Base-by-base conservation (phyloP, 2,329 filamentous ascomycete genomes). In the Sordariomycetes sp. region DNA sequence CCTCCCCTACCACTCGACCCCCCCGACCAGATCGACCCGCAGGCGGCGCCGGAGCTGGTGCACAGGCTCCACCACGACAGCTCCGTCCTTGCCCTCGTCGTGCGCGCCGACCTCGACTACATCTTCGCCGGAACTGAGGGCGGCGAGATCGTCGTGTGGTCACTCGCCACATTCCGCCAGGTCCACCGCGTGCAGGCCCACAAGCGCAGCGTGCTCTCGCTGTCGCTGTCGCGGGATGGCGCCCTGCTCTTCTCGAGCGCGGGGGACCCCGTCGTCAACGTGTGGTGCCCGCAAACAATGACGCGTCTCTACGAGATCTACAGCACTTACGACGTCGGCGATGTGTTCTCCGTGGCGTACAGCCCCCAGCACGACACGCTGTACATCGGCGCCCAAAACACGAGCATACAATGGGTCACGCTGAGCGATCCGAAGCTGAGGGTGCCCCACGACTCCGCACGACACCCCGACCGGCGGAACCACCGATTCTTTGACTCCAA, bases 331-430 rank as follows among this genome's bases (percentile, higher is more conserved):
- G 94, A 97, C 64, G 88, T 96, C 48, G 94, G 94, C 59, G 94
- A 99, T 72, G 84, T 99, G 59, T 97, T 97, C 69, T 95, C 90
- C 63, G 85, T 96, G n/a, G 87, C 86, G 1, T 96, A 95, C 69
- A 96, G 90, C 3, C 74, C 83, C 7, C 79, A 84, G 62, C 77
- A 89, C 64, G 81, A 92, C 62, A 95, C 87, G 0, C 79, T 96
- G 3, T 97, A 96, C 68, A 81, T 96, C 51, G 94, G 94, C 58
- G 89, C 90, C 0, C 94, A 97, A 67, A 96, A 97, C 66, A 94
- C 90, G 8, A 90, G 87, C 45, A 94, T 96, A 56, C 91, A 96
- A 76, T 99, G 94, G 94, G 87, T 90, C 64, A 80, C 85, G 62
- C 73, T 96, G 57, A 81, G 81, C 63, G 81, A 89, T 61, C 79